Evolutionary conservation across 2,329 filamentous ascomycete species (phyloP).

Genomic region (Emmonsia crescens): DNA sequence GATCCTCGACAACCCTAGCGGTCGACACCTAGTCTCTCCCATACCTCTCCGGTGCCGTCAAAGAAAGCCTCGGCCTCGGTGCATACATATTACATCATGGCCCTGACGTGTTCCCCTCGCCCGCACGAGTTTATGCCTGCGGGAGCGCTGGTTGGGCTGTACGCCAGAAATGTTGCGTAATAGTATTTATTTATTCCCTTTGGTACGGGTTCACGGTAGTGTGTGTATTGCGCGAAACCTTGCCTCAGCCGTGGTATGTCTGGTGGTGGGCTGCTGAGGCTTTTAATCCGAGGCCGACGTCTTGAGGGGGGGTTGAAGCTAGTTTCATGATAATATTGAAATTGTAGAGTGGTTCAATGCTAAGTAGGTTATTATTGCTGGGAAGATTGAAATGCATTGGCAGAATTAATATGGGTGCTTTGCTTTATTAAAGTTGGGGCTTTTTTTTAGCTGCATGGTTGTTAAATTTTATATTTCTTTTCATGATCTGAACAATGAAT

Average conservation of each 20-base stretch:
- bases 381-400: not conserved
- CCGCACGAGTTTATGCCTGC: constrained; percentile 37
- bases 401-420: no score
- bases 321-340: constrained; percentile 33
- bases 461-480: no score
- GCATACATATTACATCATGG: constrained; percentile 40
- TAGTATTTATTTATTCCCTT: constrained; percentile 42
- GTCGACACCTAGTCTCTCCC: constrained; percentile 27
- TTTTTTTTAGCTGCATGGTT: no score
- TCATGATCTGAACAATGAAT: no score
- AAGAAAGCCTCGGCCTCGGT: constrained; percentile 39
- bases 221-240: constrained; percentile 43
- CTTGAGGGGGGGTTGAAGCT: constrained; percentile 35
- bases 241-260: constrained; percentile 37
- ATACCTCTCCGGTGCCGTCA: constrained; percentile 40
- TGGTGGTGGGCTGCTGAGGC: constrained; percentile 32
- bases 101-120: constrained; percentile 32
- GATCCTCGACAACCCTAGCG: constrained; percentile 22
- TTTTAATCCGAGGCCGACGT: constrained; percentile 34
- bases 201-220: constrained; percentile 38
- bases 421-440: no score
- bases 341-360: constrained; percentile 49
- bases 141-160: constrained; percentile 39
- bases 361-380: constrained; percentile 29
- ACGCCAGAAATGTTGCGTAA: constrained; percentile 27